A percentile compares a stretch with the other conserved stretches of the same genome.
These are phyloP conservation scores for Mycena haematopus DNA, from an alignment of 768 basidiomycete genomes.

Conservation along the genomic window DNA sequence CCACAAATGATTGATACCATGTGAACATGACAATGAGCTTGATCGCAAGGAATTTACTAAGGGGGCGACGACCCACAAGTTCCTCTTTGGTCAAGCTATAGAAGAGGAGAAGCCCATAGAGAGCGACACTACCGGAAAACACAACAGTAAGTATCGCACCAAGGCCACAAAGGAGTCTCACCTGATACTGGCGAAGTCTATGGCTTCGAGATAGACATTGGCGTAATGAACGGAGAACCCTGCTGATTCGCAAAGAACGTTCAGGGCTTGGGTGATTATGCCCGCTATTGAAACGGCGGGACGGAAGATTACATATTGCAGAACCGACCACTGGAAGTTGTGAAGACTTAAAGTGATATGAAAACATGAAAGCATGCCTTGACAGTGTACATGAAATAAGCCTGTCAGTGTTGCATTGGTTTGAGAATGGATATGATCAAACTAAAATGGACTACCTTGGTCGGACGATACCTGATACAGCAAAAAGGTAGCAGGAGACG, in stretches of 20 bases:
- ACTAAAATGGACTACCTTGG: constrained; percentile 56
- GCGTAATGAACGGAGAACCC: constrained; percentile 69
- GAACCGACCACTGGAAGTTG: constrained; percentile 71
- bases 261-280: constrained; percentile 74
- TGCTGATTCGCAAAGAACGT: constrained; percentile 72
- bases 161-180: constrained; percentile 35
- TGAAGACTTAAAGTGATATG: constrained; percentile 8
- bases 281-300: constrained; percentile 73
- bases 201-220: constrained; percentile 68
- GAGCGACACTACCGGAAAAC: constrained; percentile 61
- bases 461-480: constrained; percentile 82
- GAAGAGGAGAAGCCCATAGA: constrained; percentile 86
- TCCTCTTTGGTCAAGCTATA: constrained; percentile 85
- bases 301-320: constrained; percentile 87
- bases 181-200: constrained; percentile 87
- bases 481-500: constrained; percentile 79
- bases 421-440: not conserved
- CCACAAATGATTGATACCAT: constrained; percentile 84
- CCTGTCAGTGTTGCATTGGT: constrained; percentile 45
- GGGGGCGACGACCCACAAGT: constrained; percentile 73
- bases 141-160: not conserved
- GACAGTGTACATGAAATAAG: constrained; percentile 90
- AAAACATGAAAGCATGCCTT: constrained; percentile 56
- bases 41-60: constrained; percentile 87
- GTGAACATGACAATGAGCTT: constrained; percentile 90